phyloP scores from a whole-genome alignment of 192 early-diverging fungal genomes.

The Coemansia sp. region DNA sequence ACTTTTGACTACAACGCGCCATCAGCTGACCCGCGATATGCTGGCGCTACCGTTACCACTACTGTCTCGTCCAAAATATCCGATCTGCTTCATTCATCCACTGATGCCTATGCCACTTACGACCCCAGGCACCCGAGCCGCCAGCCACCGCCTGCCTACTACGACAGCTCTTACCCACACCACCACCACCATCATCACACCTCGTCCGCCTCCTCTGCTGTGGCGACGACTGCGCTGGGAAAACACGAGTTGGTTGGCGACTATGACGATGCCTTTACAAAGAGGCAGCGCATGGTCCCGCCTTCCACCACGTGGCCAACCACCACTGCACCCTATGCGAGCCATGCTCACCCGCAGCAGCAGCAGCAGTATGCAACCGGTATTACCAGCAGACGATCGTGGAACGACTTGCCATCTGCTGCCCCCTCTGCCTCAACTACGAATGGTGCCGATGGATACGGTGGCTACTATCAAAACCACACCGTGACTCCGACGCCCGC shows the following conservation, averaged over 20 bases:
- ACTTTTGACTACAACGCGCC: neutral
- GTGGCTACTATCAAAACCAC: slow-evolving; percentile 19
- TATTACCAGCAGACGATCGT: slow-evolving; percentile 1
- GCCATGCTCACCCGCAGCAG: slow-evolving; percentile 9
- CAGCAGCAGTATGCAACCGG: slow-evolving; percentile 1
- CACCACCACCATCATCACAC: too few relatives aligned
- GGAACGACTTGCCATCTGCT: neutral
- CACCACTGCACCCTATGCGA: neutral
- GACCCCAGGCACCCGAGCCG: neutral
- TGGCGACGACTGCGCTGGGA: neutral
- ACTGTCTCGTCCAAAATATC: neutral
- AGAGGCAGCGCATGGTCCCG: slow-evolving; percentile 39
- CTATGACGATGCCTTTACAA: slow-evolving; percentile 21
- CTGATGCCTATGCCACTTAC: slow-evolving; percentile 4
- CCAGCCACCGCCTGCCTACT: slow-evolving; percentile 7
- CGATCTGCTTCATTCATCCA: slow-evolving; percentile 11
- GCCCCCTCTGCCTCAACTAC: neutral
- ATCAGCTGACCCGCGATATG: slow-evolving; percentile 2
- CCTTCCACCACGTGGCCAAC: slow-evolving; percentile 22
- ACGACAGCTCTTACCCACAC: slow-evolving; percentile 5
- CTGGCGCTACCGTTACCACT: neutral
- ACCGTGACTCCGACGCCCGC: neutral
- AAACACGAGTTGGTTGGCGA: slow-evolving; percentile 13
- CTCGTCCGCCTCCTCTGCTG: too few relatives aligned
- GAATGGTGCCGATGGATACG: slow-evolving; percentile 2